Base-by-base conservation (phyloP, 192 early-diverging fungal species). In the Neocallimastix lanati region DNA sequence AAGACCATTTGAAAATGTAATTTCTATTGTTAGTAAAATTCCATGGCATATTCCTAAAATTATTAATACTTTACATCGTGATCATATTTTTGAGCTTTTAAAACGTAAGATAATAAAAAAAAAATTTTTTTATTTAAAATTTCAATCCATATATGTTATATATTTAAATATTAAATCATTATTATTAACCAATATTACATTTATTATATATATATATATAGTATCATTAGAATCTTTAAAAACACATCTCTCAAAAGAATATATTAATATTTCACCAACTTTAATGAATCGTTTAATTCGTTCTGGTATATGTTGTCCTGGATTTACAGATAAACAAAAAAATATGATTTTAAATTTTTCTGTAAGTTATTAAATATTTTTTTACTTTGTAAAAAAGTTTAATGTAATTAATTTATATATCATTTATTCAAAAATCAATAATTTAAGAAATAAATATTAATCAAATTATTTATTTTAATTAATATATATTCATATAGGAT, bases 251-350 rank as follows among this genome's bases (percentile, higher is more conserved):
- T 82, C 82, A 21, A 90, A 91, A 76, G 83, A 88, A 76, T 86
- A 88, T 78, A 86, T 86, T 78, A 86, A 89, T 28, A 88, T 93
- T 76, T 86, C 90, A 18, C 80, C 86, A 1, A 88, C 82, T 14
- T 81, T 92, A 37, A 33, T 90, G 21, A 81, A 77, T 13, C 79
- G 92, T 14, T 80, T 94, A 81, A 83, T 91, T 5, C 86, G 91
- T 12, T 85, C 86, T 25, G 91, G 91, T n/a, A 83, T 93, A 21
- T 84, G 90, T 77, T 91, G 89, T 0, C 90, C 92, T 4, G 86
- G 88, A 0, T 94, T 94, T 77, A 94, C 92, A 0, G 92, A 94
- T 79, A 85, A 88, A 78, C 93, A 94, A 82, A 94, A 93, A 80
- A 58, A 83, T 16, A 88, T 89, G 80, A 83, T 93, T 4, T 81